These are phyloP conservation scores for Amanita molliuscula DNA, from an alignment of 768 basidiomycete species.

Conservation along the genomic window DNA sequence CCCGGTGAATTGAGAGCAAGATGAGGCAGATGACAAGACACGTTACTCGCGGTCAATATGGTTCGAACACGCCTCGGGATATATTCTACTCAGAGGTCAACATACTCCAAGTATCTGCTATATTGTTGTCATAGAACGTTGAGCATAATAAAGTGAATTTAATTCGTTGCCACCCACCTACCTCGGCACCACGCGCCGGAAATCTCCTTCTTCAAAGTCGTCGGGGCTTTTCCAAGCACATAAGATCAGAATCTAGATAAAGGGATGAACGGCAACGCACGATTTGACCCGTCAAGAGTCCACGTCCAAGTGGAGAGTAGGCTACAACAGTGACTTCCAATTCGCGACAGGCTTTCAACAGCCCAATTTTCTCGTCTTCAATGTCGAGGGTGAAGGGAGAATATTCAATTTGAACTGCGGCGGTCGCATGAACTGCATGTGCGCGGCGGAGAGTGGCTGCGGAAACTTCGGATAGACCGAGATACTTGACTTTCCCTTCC, in stretches of 20 bases:
- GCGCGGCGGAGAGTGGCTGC: slow-evolving; percentile 36
- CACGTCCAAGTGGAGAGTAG: slow-evolving; percentile 41
- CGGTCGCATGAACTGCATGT: slow-evolving; percentile 32
- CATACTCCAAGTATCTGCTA: too few species aligned
- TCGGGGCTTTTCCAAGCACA: slow-evolving; percentile 22
- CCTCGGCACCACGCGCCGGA: too few species aligned
- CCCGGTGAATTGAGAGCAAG: too few species aligned
- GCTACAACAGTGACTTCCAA: slow-evolving; percentile 36
- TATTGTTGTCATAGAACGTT: too few species aligned
- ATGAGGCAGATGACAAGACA: too few species aligned
- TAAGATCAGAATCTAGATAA: not conserved
- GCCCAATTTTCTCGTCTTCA: slow-evolving; percentile 25
- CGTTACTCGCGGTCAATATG: too few species aligned
- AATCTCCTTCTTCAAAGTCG: slow-evolving; percentile 15
- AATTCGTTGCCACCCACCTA: too few species aligned
- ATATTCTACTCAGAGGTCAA: too few species aligned
- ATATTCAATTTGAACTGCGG: slow-evolving; percentile 35
- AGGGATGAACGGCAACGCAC: slow-evolving; percentile 11
- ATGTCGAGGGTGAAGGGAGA: slow-evolving; percentile 34
- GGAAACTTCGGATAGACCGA: slow-evolving; percentile 42
- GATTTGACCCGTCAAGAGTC: slow-evolving; percentile 35
- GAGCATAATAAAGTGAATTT: too few species aligned
- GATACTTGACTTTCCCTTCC: slow-evolving; percentile 33
- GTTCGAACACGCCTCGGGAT: too few species aligned
- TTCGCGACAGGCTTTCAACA: slow-evolving; percentile 30